Percentiles rank a stretch among this genome's conserved stretches.
Conservation (phyloP, 2,329 filamentous ascomycete genomes). For the Orbilia quercus region DNA sequence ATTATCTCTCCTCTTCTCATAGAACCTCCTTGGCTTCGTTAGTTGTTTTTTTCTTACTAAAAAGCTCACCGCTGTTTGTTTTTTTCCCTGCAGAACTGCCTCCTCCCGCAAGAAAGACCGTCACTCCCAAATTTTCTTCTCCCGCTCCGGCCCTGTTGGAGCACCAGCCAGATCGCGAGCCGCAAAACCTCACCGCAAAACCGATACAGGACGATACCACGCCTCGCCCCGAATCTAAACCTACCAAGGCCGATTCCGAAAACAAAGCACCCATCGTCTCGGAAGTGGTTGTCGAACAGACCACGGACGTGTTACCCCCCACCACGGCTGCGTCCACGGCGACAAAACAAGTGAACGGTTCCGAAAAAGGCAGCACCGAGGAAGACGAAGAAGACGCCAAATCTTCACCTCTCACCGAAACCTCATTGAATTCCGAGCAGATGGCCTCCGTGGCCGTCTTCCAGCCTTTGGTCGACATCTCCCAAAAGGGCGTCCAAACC, state of each 20-base stretch:
- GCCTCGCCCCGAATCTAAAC: conserved; percentile 27
- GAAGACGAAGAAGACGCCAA: conserved; percentile 55
- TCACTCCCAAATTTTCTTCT: conserved; percentile 55
- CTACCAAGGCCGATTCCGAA: conserved; percentile 22
- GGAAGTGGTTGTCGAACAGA: conserved; percentile 29
- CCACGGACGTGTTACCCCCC: conserved; percentile 51
- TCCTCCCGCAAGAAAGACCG: conserved; percentile 47
- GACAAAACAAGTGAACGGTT: conserved; percentile 40
- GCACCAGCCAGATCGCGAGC: conserved; percentile 51
- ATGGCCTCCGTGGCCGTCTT: conserved; percentile 54
- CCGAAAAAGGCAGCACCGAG: conserved; percentile 53
- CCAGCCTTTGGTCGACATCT: conserved; percentile 55
- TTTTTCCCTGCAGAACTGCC: conserved; percentile 41
- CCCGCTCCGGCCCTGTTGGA: conserved; percentile 43
- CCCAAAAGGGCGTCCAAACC: conserved; percentile 56
- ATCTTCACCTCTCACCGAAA: conserved; percentile 53
- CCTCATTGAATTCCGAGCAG: conserved; percentile 47
- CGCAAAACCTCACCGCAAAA: conserved; percentile 20
- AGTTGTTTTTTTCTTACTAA: background rate
- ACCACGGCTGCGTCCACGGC: conserved; percentile 16
- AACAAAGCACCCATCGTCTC: conserved; percentile 35
- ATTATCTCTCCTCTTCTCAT: conserved; percentile 35
- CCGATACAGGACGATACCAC: conserved; percentile 33
- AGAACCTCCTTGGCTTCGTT: conserved; percentile 34
- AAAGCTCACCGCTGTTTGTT: conserved; percentile 49